Evolutionary conservation across 2,329 filamentous ascomycete species (phyloP), one percentile per base, ranked within the genome.

Genomic region (Pochonia chlamydosporia): DNA sequence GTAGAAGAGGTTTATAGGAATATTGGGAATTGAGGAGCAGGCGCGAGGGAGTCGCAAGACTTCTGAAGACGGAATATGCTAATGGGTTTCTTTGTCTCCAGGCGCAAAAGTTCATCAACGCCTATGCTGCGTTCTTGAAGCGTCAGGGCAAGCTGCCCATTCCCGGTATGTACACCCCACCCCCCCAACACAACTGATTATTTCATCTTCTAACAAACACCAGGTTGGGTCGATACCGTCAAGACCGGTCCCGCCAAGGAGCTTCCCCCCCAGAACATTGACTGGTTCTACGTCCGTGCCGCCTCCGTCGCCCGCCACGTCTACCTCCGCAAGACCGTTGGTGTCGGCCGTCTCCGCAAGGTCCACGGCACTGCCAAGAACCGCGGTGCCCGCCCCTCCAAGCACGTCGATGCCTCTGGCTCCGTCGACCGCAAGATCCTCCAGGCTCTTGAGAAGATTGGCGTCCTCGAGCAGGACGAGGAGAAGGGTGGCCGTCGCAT

Each of bases 301-400:
- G 93, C 93, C 64, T 84, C 92, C 60, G 86, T 99, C 70, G 93
- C 93, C 67, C 90, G 91, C 69, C 92, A 97, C 82, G 85, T 99
- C 81, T 99, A 99, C 83, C 82, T 99, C 73, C 88, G 93, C 79
- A 99, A 99, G 84, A 96, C 91, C 56, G 91, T 99, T 70, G 93
- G 93, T 82, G 89, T 99, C 63, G 93, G 93, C 76, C 90, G 93
- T 69, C 85, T 99, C 64, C 87, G 92, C 74, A 96, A 95, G 81
- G 87, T 87, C 59, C 93, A 99, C 84, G 93, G 90, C 65, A 87
- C 83, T 63, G 87, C 87, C 79, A 96, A 95, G 85, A 99, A 97
- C 87, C 90, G 93, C 63, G 93, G 93, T 65, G 83, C 83, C 63
- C 83, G 87, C 62, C 93, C 93, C 70, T 89, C 84, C 58, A 85